These are phyloP conservation scores for Aspergillus alliaceus DNA, from an alignment of 2,329 filamentous ascomycete species.

Conservation along the genomic window DNA sequence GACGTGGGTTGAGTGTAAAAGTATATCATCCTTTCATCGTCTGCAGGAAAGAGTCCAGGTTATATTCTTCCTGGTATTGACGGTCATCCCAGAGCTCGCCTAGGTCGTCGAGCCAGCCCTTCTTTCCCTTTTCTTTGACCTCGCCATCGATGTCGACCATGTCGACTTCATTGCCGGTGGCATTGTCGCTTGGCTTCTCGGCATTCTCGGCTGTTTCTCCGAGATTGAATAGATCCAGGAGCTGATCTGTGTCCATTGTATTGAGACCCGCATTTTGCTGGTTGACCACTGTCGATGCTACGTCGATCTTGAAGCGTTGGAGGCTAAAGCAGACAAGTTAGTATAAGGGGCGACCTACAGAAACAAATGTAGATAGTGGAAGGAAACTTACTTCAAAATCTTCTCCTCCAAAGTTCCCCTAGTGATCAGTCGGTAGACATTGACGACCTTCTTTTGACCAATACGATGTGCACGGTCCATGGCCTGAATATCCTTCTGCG, in stretches of 20 bases:
- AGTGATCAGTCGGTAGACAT: constrained; percentile 95
- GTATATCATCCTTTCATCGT: constrained; percentile 68
- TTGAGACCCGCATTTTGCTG: constrained; percentile 94
- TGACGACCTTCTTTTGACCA: constrained; percentile 99
- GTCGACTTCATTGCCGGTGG: constrained; percentile 60
- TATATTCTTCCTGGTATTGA: constrained; percentile 98
- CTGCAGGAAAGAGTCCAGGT: constrained; percentile 91
- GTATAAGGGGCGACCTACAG: not conserved
- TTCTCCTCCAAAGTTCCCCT: constrained; percentile 96
- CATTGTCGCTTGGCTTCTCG: constrained; percentile 60
- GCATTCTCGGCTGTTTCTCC: constrained; percentile 63
- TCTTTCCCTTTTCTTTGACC: constrained; percentile 91
- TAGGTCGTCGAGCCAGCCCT: constrained; percentile 91
- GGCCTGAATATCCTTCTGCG: constrained; percentile 95
- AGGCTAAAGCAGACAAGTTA: constrained; percentile 57
- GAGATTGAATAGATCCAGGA: constrained; percentile 92
- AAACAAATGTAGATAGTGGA: not conserved
- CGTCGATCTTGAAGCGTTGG: constrained; percentile 99
- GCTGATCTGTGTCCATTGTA: constrained; percentile 98
- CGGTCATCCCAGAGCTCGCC: constrained; percentile 96
- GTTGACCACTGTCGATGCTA: constrained; percentile 96
- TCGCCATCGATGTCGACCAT: constrained; percentile 94
- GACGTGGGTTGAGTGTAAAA: not conserved
- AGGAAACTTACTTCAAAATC: constrained; percentile 70
- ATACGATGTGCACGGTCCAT: constrained; percentile 99